phyloP scores from a whole-genome alignment of 495 filamentous ascomycete genomes.

The Bathelium albidoporum region DNA sequence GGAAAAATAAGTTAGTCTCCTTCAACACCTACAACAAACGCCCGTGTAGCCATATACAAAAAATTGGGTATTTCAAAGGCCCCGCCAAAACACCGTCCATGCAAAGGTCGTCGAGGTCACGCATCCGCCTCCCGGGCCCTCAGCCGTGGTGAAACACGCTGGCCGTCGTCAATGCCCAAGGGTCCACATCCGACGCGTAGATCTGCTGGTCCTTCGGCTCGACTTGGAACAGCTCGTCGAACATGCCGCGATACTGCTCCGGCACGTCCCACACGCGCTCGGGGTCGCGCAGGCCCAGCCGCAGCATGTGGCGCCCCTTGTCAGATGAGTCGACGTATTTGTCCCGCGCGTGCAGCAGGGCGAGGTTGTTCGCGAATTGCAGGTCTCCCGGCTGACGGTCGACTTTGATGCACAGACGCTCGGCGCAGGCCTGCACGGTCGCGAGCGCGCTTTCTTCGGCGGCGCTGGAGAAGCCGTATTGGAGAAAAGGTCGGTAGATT shows the following conservation, averaged over 20 bases:
- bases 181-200: slow-evolving; percentile 14
- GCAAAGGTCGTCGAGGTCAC: not conserved
- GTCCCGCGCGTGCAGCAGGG: slow-evolving; percentile 22
- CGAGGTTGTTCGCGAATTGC: slow-evolving; percentile 22
- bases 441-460: slow-evolving; percentile 15
- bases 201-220: slow-evolving; percentile 15
- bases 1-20: too few species aligned
- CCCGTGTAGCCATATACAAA: too few species aligned
- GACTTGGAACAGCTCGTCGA: slow-evolving; percentile 16
- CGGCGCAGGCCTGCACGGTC: slow-evolving; percentile 14
- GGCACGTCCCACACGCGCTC: slow-evolving; percentile 18
- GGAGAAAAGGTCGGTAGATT: not conserved
- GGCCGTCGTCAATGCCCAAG: slow-evolving; percentile 15
- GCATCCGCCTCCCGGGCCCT: not conserved
- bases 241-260: slow-evolving; percentile 6
- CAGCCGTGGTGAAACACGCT: not conserved
- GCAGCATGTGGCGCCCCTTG: slow-evolving; percentile 20
- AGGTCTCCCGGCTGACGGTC: slow-evolving; percentile 21
- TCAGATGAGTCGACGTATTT: slow-evolving; percentile 6
- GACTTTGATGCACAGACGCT: slow-evolving; percentile 14
- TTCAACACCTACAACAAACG: too few species aligned
- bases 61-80: not conserved
- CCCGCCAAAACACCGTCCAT: not conserved
- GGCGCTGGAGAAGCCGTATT: not conserved
- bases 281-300: slow-evolving; percentile 22